Evolutionary conservation across 176 grass and related monocot species (phyloP), one percentile per base, ranked within the genome.

Genomic region (Poa annua): DNA sequence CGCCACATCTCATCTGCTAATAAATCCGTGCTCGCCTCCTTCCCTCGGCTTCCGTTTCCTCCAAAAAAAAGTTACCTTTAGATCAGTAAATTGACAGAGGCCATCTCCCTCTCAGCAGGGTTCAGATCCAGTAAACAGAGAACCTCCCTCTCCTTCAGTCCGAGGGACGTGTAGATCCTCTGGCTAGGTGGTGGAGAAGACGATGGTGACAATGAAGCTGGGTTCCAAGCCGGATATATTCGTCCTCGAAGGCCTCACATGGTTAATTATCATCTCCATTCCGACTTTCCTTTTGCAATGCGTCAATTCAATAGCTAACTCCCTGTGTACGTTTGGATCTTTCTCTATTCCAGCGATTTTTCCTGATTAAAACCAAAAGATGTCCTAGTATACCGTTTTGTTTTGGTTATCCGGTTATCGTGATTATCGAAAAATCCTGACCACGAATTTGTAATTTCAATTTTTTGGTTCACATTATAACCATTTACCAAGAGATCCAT

Each of bases 151-250:
- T 11, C 11, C 6, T 47, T 71, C 68, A 25, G 33, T 42, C 6
- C 6, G 65, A 4, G 22, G 8, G 60, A 26, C 22, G 8, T 11
- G n/a, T 3, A 32, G 47, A 42, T 68, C 66, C 29, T 5, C 13
- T 7, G 76, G 65, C 39, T 41, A 21, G 61, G 61, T 64, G 14
- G 33, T 9, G 11, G 24, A 26, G 57, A 48, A 55, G 59, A 79
- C 14, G 66, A 94, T 94, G 92, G 84, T 78, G 44, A 91, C 81
- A 44, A 91, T 91, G 89, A 94, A 94, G 77, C 11, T 94, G 24
- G 92, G 92, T 7, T 91, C 89, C 84, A 94, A 91, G 81, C 80
- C 84, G 15, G 92, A 91, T 38, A 80, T 83, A 5, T 94, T 94
- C 76, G 76, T 89, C 59, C 86, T 86, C 0, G 86, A 91, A 79